Base-by-base conservation (phyloP, 768 basidiomycete genomes). In the Russula ochroleuca region DNA sequence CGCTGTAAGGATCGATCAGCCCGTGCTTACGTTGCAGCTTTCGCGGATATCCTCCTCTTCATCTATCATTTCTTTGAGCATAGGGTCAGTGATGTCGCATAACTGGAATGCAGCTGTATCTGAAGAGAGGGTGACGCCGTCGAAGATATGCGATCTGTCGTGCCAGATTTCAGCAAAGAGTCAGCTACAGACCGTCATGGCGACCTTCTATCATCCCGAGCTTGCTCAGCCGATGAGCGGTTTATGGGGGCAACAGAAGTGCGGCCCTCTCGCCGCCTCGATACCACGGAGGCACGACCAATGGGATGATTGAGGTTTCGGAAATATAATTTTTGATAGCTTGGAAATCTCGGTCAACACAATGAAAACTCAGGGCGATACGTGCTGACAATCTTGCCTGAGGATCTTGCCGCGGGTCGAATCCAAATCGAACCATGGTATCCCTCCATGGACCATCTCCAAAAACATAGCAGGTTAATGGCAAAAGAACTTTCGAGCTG, bases 391-490 rank as follows among this genome's bases (percentile, higher is more conserved):
- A 84, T 67, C 91, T 81, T 21, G 92, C 87, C 54, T 79, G 76
- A 3, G 81, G 79, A 65, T 91, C 82, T 69, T 81, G 82, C 45
- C 95, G 80, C 10, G 97, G 97, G 71, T 99, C 97, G 70, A 94
- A 98, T 14, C 87, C 85, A 62, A 94, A 88, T 50, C 85, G 84
- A 40, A 98, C 81, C 55, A 94, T 80, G 15, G 90, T 90, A 69
- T 98, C 95, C 45, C 93, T 81, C 87, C 90, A 98, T 3, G 95
- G 94, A 0, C 97, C 97, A 68, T 97, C 95, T 68, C 87, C 84
- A 71, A 98, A 95, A 10, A 90, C 88, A 70, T 95, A 99, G 59
- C 86, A 88, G 4, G 89, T 84, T 6, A 90, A 75, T 3, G 94
- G 88, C 19, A 96, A 81, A 17, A 94, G 79, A 6, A 85, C 75